A percentile compares a stretch with the other conserved stretches of the same genome.
These are phyloP conservation scores for Cymbidium sinense DNA, from an alignment of 106 monocot species.

Conservation along the genomic window DNA sequence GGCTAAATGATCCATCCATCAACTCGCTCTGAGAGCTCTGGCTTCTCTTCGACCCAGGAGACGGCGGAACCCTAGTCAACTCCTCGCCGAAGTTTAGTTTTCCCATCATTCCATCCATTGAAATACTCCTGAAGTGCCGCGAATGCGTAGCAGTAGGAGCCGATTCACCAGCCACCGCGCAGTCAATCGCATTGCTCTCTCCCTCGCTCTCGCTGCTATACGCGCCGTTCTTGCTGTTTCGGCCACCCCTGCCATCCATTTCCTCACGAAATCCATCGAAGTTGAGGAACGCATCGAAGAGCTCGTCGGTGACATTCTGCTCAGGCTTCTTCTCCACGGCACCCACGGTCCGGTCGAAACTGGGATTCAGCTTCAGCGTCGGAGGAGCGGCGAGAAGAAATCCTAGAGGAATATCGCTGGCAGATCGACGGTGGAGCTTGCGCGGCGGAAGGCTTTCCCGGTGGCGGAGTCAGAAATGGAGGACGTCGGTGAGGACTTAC, in stretches of 20 bases:
- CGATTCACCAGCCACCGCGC: not conserved
- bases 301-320: not conserved
- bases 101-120: slow-evolving; percentile 53
- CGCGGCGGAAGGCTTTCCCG: not conserved
- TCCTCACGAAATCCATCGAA: not conserved
- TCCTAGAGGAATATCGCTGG: slow-evolving; percentile 2
- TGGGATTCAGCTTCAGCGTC: not conserved
- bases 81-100: slow-evolving; percentile 7
- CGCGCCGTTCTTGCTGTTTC: not conserved
- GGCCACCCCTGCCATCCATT: not conserved
- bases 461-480: slow-evolving; percentile 10
- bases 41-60: slow-evolving; percentile 29
- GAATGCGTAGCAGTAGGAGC: not conserved
- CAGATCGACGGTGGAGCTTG: slow-evolving; percentile 16
- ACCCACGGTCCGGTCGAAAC: not conserved
- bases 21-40: slow-evolving; percentile 21
- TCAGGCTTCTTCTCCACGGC: not conserved
- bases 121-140: slow-evolving; percentile 39
- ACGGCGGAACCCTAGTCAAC: not conserved
- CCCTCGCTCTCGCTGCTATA: slow-evolving; percentile 16
- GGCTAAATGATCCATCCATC: slow-evolving; percentile 24
- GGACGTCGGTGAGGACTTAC: slow-evolving; percentile 7
- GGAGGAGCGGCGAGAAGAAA: not conserved
- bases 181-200: slow-evolving; percentile 11
- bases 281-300: not conserved